Base-by-base conservation (phyloP, 208 protist genomes). In the Herpetomonas samuelpessoai region DNA sequence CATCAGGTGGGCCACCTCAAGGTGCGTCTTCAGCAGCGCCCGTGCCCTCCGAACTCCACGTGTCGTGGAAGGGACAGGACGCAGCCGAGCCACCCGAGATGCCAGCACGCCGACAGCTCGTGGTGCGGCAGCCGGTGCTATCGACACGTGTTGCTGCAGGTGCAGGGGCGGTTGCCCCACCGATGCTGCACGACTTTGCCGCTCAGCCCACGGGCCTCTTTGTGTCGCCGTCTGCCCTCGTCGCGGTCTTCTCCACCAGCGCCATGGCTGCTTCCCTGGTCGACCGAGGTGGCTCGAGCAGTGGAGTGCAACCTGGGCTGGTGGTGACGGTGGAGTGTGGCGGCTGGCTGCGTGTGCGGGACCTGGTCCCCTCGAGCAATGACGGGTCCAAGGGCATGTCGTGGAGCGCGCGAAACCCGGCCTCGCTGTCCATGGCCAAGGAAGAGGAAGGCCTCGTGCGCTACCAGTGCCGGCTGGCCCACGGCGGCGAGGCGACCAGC, bases 291-390 rank as follows among this genome's bases (percentile, higher is more conserved):
- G 29, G 16, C 51, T n/a, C 21, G 16, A 35, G 25, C 51, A 56
- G 6, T 29, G 3, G 16, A 3, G 35, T 58, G 4, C 29, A 18
- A 1, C 27, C 47, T 1, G 53, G 62, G 1, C 67, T 72, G 0
- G 72, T 74, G 61, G 48, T 79, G 62, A 74, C 68, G 38, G 63
- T 62, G 18, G 74, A 86, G 71, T 63, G 54, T n/a, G 79, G 64
- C 0, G 74, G 74, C 0, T 79, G 79, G 79, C 47, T 86, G 59
- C 74, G 74, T 21, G 57, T 85, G 58, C 79, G 79, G 44, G 79
- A 61, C 2, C 35, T 41, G 35, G 35, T 41, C 35, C 35, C 35
- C 9, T 41, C 35, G 6, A 41, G 35, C 35, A 41, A 41, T 14
- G 35, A 41, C 35, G 35, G 35, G 9, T 18, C 9, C 35, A 41